Conservation (phyloP, 139 green algal species). For the Edaphochlamys debaryana region DNA sequence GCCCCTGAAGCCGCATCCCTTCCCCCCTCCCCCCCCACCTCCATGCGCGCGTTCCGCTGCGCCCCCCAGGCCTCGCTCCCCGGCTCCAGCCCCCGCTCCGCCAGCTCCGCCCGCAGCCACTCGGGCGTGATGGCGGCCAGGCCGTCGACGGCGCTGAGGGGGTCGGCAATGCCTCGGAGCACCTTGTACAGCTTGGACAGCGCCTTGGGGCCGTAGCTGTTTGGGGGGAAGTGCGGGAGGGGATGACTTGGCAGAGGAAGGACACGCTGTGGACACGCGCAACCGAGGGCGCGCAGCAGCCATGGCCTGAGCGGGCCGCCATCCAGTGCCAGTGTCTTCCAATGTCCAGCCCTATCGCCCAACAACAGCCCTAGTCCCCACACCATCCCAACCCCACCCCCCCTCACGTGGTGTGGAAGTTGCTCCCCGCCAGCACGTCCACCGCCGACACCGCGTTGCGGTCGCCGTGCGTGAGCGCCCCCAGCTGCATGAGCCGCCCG, state of each 20-base stretch:
- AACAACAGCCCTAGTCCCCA: background rate
- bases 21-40: background rate
- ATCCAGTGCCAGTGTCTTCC: too few relatives aligned
- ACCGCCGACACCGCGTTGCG: slow-evolving; percentile 56
- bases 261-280: background rate
- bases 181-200: slow-evolving; percentile 31
- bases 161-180: background rate
- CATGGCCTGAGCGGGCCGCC: too few relatives aligned
- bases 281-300: too few relatives aligned
- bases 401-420: slow-evolving; percentile 59
- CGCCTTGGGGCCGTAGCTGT: slow-evolving; percentile 34
- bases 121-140: slow-evolving; percentile 11
- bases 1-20: too few relatives aligned
- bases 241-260: background rate
- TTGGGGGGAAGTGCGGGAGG: too few relatives aligned
- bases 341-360: too few relatives aligned
- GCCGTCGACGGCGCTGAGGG: background rate
- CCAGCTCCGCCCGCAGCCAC: slow-evolving; percentile 40
- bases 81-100: background rate
- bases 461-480: slow-evolving; percentile 73
- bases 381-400: background rate
- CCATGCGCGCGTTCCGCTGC: background rate
- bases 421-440: slow-evolving; percentile 62
- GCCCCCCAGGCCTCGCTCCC: background rate
- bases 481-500: slow-evolving; percentile 65